Conservation (phyloP, 1,284 basidiomycete genomes). For the Trichosporon coremiiforme region DNA sequence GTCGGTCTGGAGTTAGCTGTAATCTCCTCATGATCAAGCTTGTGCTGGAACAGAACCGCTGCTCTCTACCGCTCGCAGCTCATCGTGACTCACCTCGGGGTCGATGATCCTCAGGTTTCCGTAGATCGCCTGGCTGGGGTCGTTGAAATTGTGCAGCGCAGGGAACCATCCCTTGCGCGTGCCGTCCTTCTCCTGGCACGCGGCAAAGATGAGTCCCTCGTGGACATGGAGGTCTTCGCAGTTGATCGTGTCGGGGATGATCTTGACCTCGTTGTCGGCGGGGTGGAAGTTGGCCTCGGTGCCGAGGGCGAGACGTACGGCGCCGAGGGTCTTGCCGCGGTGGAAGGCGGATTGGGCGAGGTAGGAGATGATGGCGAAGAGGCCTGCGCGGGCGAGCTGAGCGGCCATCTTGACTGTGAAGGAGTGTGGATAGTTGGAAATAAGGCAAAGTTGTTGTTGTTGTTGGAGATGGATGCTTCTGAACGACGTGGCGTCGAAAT, state of each 20-base stretch:
- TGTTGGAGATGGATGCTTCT: neutral
- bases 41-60: too few relatives aligned
- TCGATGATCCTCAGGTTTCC: slow-evolving; percentile 38
- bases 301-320: slow-evolving; percentile 22
- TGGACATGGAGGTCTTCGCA: slow-evolving; percentile 29
- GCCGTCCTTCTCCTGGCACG: slow-evolving; percentile 25
- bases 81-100: slow-evolving; percentile 34
- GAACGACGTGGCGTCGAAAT: slow-evolving; percentile 3
- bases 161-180: slow-evolving; percentile 47
- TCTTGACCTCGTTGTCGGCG: slow-evolving; percentile 5
- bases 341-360: slow-evolving; percentile 23
- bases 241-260: slow-evolving; percentile 28
- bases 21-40: neutral
- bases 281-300: slow-evolving; percentile 1
- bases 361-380: slow-evolving; percentile 20
- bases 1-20: slow-evolving; percentile 33
- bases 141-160: slow-evolving; percentile 30
- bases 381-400: slow-evolving; percentile 9
- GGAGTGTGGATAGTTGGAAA: neutral
- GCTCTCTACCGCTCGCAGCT: neutral
- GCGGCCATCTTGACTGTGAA: slow-evolving; percentile 18
- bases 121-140: slow-evolving; percentile 22
- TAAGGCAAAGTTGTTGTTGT: neutral
- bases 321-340: slow-evolving; percentile 26
- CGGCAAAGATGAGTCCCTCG: slow-evolving; percentile 26